Percentiles rank a stretch among this genome's conserved stretches.
Conservation (phyloP, 1,284 basidiomycete species). For the Fomitopsis betulina region DNA sequence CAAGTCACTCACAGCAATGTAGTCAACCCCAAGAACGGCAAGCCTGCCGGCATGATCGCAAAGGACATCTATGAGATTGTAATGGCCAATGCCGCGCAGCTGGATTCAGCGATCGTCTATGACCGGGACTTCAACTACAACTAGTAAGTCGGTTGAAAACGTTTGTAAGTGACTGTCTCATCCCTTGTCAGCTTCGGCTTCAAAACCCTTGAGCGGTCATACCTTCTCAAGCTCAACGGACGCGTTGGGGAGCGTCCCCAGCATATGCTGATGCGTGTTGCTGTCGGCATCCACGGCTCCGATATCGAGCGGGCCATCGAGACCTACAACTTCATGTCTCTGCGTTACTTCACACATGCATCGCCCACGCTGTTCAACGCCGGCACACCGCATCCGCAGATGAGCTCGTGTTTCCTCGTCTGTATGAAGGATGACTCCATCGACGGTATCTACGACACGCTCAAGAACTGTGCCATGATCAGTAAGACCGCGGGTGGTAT, state of each 20-base stretch:
- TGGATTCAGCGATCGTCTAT: conserved; percentile 97
- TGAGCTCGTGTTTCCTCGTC: conserved; percentile 97
- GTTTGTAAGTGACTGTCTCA: neutral
- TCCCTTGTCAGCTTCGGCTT: conserved; percentile 80
- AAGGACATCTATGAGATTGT: conserved; percentile 84
- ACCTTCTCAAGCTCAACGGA: conserved; percentile 91
- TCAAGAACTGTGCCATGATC: conserved; percentile 99
- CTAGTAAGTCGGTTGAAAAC: conserved; percentile 47
- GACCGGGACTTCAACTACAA: conserved; percentile 98
- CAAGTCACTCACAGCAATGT: neutral
- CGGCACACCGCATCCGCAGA: conserved; percentile 92
- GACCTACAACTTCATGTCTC: conserved; percentile 94
- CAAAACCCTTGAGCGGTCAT: conserved; percentile 98
- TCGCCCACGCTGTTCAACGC: conserved; percentile 99
- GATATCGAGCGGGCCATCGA: conserved; percentile 90
- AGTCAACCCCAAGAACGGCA: conserved; percentile 97
- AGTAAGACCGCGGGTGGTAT: conserved; percentile 99
- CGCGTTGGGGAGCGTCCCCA: conserved; percentile 97
- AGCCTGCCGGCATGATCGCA: conserved; percentile 88
- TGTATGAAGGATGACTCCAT: conserved; percentile 99
- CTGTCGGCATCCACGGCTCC: conserved; percentile 92
- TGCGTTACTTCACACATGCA: conserved; percentile 97
- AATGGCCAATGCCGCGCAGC: conserved; percentile 74
- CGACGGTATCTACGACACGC: conserved; percentile 98
- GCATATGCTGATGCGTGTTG: conserved; percentile 99